These are phyloP conservation scores for Mycena chlorophos DNA, from an alignment of 768 basidiomycete genomes.

Conservation along the genomic window DNA sequence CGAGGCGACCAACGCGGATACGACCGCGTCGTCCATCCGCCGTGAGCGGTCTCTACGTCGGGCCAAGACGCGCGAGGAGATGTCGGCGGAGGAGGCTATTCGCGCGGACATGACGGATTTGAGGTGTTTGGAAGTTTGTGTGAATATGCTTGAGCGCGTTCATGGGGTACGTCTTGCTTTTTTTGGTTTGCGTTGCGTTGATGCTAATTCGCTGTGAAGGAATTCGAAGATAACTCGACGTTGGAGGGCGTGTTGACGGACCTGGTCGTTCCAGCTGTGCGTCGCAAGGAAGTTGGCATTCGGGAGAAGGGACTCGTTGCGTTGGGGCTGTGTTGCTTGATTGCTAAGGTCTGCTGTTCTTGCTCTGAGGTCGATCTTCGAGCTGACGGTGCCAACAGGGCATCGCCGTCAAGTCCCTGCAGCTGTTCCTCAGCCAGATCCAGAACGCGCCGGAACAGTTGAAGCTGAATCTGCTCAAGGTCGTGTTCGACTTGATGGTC, in stretches of 20 bases:
- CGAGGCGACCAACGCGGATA: conserved; percentile 32
- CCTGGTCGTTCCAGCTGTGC: conserved; percentile 87
- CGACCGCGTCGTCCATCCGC: conserved; percentile 23
- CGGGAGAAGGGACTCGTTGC: conserved; percentile 79
- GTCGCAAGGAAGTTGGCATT: conserved; percentile 79
- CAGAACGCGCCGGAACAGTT: conserved; percentile 75
- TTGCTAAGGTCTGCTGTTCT: conserved; percentile 57
- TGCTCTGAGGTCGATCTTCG: not conserved
- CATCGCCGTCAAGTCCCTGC: conserved; percentile 69
- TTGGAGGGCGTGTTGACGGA: conserved; percentile 80
- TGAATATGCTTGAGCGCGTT: conserved; percentile 87
- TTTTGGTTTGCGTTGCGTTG: not conserved
- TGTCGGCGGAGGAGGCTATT: conserved; percentile 65
- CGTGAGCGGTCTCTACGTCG: conserved; percentile 28
- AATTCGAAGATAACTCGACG: conserved; percentile 77
- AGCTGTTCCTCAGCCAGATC: conserved; percentile 82
- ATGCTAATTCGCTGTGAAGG: conserved; percentile 45
- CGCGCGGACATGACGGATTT: conserved; percentile 73
- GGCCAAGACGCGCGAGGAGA: conserved; percentile 53
- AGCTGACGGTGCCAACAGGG: conserved; percentile 34
- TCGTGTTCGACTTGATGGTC: conserved; percentile 88
- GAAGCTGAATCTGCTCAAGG: conserved; percentile 75
- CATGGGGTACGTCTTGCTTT: conserved; percentile 64
- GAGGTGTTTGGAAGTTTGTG: conserved; percentile 80
- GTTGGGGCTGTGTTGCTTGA: conserved; percentile 83